These are phyloP conservation scores for Apiotrichum mycotoxinovorans DNA, from an alignment of 1,284 basidiomycete genomes.

Conservation along the genomic window DNA sequence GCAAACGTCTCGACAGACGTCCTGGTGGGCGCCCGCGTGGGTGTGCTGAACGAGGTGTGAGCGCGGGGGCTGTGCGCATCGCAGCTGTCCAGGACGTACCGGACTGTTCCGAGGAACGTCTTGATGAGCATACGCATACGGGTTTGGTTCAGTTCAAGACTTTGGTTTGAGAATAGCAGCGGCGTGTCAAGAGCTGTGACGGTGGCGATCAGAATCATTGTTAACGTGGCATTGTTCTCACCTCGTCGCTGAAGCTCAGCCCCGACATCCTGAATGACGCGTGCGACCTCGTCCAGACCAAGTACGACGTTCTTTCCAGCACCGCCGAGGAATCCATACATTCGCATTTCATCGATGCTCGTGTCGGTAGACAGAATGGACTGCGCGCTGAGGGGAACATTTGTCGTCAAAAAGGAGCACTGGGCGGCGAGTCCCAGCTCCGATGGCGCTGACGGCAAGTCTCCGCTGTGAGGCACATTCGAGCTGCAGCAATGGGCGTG, in stretches of 20 bases:
- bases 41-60: constrained; percentile 50
- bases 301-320: constrained; percentile 53
- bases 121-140: constrained; percentile 70
- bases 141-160: constrained; percentile 71
- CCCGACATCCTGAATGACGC: constrained; percentile 66
- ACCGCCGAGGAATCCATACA: constrained; percentile 41
- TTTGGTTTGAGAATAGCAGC: constrained; percentile 79
- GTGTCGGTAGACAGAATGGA: constrained; percentile 32
- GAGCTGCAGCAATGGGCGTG: background rate
- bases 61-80: constrained; percentile 1
- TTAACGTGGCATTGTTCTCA: constrained; percentile 20
- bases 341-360: constrained; percentile 24
- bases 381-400: constrained; percentile 23
- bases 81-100: constrained; percentile 21
- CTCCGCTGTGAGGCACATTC: background rate
- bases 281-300: constrained; percentile 66
- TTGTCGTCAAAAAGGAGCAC: constrained; percentile 34
- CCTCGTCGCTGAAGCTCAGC: constrained; percentile 65
- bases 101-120: constrained; percentile 59
- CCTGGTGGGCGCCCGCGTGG: constrained; percentile 49
- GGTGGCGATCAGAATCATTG: background rate
- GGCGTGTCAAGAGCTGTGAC: constrained; percentile 70
- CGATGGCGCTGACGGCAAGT: constrained; percentile 1
- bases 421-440: constrained; percentile 28
- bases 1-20: constrained; percentile 54